Evolutionary conservation across 768 basidiomycete genomes (phyloP), one percentile per base, ranked within the genome.

Genomic region (Coprinopsis cinerea): DNA sequence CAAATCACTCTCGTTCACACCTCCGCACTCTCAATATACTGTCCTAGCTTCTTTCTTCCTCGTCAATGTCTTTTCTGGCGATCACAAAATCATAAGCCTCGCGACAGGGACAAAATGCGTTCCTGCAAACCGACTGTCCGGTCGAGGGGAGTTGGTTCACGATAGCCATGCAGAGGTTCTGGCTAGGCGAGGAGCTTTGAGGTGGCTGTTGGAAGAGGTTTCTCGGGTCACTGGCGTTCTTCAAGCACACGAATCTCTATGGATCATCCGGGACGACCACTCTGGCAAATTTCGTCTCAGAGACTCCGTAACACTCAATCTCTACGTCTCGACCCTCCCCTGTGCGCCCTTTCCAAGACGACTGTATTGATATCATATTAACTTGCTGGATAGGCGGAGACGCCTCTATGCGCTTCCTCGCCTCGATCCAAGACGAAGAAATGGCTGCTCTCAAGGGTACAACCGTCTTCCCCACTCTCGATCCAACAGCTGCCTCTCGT

Each of bases 91-190:
- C 50, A 78, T 92, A 36, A 84, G 86, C 26, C 58, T 93, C 2
- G 83, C 77, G 0, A 88, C 91, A 6, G 93, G 94, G 10, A 85
- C 87, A 2, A 95, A 95, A 68, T 92, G 88, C 57, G 75, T 93
- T 0, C 88, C 94, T 1, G 74, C 67, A 3, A 57, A 60, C 2
- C 75, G 75, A 47, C 69, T 92, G 0, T 82, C 92, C 0, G 57
- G 64, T 4, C 70, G 72, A 24, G 94, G 94, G 0, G 91, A 95
- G 59, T 75, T 81, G 1, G 55, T 96, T 15, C 92, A 94, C 59
- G 94, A 96, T 59, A 84, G 79, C 46, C 94, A 97, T 63, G 94
- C 94, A 9, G 94, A 97, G 65, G 79, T 94, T 18, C 72, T 96
- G n/a, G 92, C 92, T 1, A 77, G 91, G 17, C 75, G 94, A 25